Percentiles rank a stretch among this genome's conserved stretches.
phyloP scores from a whole-genome alignment of 805 yeast genomes.

The Metschnikowia arizonensis region DNA sequence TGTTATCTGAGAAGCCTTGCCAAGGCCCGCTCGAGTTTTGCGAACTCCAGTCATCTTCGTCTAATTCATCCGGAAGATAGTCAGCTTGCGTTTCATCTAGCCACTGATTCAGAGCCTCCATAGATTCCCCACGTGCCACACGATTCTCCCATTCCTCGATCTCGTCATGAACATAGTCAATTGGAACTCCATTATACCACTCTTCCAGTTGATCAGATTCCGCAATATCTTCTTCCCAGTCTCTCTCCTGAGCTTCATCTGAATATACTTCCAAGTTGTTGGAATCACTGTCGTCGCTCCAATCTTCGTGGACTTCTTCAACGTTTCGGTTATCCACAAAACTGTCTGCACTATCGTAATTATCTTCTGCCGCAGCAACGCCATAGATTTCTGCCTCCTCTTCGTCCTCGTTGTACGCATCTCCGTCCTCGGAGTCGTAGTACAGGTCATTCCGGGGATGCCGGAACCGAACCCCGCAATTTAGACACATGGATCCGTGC shows the following conservation, averaged over 20 bases:
- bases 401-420: conserved; percentile 31
- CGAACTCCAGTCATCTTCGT: neutral
- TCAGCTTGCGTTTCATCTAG: neutral
- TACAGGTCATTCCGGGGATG: conserved; percentile 29
- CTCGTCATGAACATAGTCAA: neutral
- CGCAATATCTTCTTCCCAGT: no score
- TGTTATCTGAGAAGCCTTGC: conserved; percentile 10
- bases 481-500: conserved; percentile 59
- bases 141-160: neutral
- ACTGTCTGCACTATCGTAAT: conserved; percentile 20
- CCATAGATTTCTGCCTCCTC: conserved; percentile 24
- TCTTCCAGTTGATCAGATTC: no score
- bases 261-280: neutral
- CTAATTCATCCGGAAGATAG: neutral
- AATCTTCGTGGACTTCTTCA: neutral
- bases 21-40: conserved; percentile 3
- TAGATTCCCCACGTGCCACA: neutral
- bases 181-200: neutral
- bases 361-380: conserved; percentile 12
- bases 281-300: neutral
- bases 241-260: neutral
- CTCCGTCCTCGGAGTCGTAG: conserved; percentile 38
- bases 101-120: neutral
- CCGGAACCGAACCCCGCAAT: conserved; percentile 57
- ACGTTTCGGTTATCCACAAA: conserved; percentile 16